These are phyloP conservation scores for Saccharata proteae DNA, from an alignment of 2,329 filamentous ascomycete species.

Conservation along the genomic window DNA sequence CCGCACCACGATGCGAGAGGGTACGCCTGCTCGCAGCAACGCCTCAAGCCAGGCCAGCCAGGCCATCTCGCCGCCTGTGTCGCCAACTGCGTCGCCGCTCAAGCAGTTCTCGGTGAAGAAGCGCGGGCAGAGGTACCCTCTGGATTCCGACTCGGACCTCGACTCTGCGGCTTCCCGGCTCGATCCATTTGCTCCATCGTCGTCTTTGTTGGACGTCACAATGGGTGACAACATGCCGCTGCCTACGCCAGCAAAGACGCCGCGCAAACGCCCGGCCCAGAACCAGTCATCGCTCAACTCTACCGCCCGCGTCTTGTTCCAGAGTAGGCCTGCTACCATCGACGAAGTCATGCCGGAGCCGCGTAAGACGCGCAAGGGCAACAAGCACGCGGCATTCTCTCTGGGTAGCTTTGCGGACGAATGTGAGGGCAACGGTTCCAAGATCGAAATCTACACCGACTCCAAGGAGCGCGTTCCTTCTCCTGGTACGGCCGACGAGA, in stretches of 20 bases:
- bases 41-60: conserved; percentile 29
- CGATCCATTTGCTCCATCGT: conserved; percentile 15
- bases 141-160: conserved; percentile 5
- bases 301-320: conserved; percentile 43
- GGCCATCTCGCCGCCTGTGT: conserved; percentile 27
- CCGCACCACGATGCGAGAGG: conserved; percentile 14
- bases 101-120: conserved; percentile 9
- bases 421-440: conserved; percentile 38
- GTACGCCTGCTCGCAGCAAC: conserved; percentile 20
- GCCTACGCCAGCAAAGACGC: conserved; percentile 69
- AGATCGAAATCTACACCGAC: conserved; percentile 65
- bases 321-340: conserved; percentile 50
- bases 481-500: conserved; percentile 52
- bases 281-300: conserved; percentile 28
- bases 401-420: conserved; percentile 32
- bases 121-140: not conserved
- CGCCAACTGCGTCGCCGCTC: conserved; percentile 16
- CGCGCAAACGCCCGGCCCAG: conserved; percentile 42
- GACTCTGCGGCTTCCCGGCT: conserved; percentile 6
- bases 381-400: conserved; percentile 37
- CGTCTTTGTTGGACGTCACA: too few species aligned
- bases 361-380: conserved; percentile 44
- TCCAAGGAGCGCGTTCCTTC: conserved; percentile 63
- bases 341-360: conserved; percentile 48
- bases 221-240: too few species aligned